Conservation (phyloP, 768 basidiomycete species). For the Lactarius evosmus region DNA sequence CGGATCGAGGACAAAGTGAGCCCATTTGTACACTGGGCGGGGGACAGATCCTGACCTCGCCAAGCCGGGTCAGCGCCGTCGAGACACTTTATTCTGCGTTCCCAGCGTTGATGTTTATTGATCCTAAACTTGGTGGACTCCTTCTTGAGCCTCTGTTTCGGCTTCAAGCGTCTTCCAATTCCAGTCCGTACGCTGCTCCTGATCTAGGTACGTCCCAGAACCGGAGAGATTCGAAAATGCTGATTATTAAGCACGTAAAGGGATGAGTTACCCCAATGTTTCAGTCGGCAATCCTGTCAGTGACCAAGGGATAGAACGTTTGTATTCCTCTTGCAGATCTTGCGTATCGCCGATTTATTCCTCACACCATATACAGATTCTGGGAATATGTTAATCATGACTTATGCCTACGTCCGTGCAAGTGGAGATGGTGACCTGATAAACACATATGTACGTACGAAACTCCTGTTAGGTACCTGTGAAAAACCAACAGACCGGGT, state of each 20-base stretch:
- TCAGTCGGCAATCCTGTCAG: neutral
- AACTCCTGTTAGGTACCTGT: too few species aligned
- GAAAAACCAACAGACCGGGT: neutral
- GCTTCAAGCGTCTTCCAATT: conserved; percentile 16
- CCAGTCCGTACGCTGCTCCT: conserved; percentile 21
- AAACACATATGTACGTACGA: conserved; percentile 25
- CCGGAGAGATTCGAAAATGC: too few species aligned
- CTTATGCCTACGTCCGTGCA: conserved; percentile 31
- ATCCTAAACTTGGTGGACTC: conserved; percentile 48
- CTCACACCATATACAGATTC: conserved; percentile 25
- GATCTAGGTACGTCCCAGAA: conserved; percentile 29
- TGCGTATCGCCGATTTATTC: neutral
- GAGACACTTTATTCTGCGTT: conserved; percentile 53
- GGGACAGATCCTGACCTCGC: conserved; percentile 2
- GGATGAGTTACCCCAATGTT: conserved; percentile 9
- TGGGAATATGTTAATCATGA: conserved; percentile 39
- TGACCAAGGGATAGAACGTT: conserved; percentile 17
- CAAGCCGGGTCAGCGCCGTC: conserved; percentile 42
- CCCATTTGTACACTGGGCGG: neutral
- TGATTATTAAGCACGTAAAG: neutral
- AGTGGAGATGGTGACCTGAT: conserved; percentile 31
- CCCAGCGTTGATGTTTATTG: conserved; percentile 51
- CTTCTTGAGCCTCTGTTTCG: too few species aligned
- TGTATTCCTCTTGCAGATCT: neutral
- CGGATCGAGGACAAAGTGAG: conserved; percentile 39